These are phyloP conservation scores for Lasiodiplodia gonubiensis DNA, from an alignment of 2,329 filamentous ascomycete genomes.

Conservation along the genomic window DNA sequence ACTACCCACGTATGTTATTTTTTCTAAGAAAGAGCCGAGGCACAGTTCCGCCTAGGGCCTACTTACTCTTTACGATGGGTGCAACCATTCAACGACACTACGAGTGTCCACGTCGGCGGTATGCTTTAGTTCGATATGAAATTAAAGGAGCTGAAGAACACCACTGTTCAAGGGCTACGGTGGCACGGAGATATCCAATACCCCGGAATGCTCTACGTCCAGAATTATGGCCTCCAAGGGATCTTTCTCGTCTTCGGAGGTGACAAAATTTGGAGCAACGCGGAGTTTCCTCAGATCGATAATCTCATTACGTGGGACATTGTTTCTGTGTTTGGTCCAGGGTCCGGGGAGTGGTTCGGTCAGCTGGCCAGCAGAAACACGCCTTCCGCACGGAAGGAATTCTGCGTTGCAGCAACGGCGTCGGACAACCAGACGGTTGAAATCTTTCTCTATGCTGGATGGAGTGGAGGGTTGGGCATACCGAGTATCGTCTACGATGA, in stretches of 20 bases:
- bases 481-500: constrained; percentile 15
- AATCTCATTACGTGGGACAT: background rate
- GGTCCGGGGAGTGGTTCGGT: constrained; percentile 4
- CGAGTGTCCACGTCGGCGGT: background rate
- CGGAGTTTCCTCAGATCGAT: background rate
- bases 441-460: constrained; percentile 26
- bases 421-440: constrained; percentile 19
- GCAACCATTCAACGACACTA: background rate
- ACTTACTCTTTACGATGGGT: no score
- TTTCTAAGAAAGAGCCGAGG: no score
- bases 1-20: no score
- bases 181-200: constrained; percentile 3
- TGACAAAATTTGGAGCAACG: background rate
- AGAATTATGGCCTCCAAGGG: constrained; percentile 26
- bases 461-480: constrained; percentile 6
- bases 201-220: constrained; percentile 13
- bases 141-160: constrained; percentile 19
- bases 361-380: constrained; percentile 9
- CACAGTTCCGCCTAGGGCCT: no score
- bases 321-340: constrained; percentile 17
- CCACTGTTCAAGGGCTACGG: constrained; percentile 2
- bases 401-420: constrained; percentile 14
- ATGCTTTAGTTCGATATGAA: constrained; percentile 25
- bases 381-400: constrained; percentile 12
- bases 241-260: constrained; percentile 28